Base-by-base conservation (phyloP, 495 filamentous ascomycete genomes). In the Neurospora sp. region DNA sequence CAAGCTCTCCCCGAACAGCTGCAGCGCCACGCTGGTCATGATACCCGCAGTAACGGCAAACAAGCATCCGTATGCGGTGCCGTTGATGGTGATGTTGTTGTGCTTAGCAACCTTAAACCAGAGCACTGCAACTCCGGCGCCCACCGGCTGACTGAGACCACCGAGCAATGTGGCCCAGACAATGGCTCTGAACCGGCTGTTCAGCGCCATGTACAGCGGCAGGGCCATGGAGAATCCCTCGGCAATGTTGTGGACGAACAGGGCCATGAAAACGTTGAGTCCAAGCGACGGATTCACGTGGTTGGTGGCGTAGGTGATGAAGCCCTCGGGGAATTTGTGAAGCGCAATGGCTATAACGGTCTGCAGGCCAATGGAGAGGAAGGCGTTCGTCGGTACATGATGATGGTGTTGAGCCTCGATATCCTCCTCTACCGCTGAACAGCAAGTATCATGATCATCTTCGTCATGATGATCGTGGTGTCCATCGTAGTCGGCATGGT, bases 251-350 rank as follows among this genome's bases (percentile, higher is more conserved):
- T 99, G 96, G 74, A 98, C 95, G 79, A 96, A 97, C 4, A 99
- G 88, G 1, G 96, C 96, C 76, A 98, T 87, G 84, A 99, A 99
- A 41, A 99, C 93, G 42, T 93, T 90, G 78, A 97, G 87, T 14
- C 96, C 96, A 3, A 99, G 90, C 1, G 85, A 84, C 0, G 96
- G 94, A 78, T 92, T 97, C 39, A 93, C 96, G 75, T 99, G 96
- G 82, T 98, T 99, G 14, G 96, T 98, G 10, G 96, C 95, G 81
- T 96, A 99, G 39, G 96, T 99, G 73, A 99, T 98, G 83, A 99
- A 98, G 38, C 96, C 96, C 82, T 99, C 96, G 5, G 96, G 96
- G 23, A 98, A 91, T 80, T 99, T 99, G 84, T 99, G 96, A 1
- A 99, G 84, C 10, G 96, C 93, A 78, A 99, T 98, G 60, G 96